phyloP scores from a whole-genome alignment of 352 stramenopile species.

The Phytophthora crassamura region DNA sequence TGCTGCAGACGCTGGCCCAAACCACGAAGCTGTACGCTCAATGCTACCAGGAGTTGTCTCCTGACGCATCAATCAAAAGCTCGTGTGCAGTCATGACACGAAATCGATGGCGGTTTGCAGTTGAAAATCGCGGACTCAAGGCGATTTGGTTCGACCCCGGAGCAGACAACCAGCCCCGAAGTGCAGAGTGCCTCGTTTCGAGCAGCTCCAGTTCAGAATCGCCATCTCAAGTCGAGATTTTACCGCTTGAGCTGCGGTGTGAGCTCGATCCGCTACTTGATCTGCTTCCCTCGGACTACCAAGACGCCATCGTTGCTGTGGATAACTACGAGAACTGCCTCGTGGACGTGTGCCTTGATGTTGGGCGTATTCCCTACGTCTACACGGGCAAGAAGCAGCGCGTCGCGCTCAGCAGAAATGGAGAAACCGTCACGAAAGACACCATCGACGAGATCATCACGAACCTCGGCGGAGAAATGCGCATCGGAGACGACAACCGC shows the following conservation, averaged over 20 bases:
- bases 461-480: conserved; percentile 45
- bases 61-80: too few species aligned
- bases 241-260: too few species aligned
- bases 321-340: conserved; percentile 33
- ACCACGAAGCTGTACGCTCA: conserved; percentile 2
- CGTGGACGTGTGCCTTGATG: conserved; percentile 51
- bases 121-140: background rate
- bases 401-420: conserved; percentile 29
- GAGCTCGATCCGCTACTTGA: conserved; percentile 44
- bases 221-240: too few species aligned
- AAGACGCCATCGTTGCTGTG: too few species aligned
- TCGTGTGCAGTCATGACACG: conserved; percentile 3
- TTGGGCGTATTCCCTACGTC: conserved; percentile 37
- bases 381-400: conserved; percentile 44
- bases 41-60: background rate
- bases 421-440: conserved; percentile 38
- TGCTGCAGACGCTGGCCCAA: too few species aligned
- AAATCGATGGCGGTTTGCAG: background rate
- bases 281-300: too few species aligned
- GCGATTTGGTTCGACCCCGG: conserved; percentile 8
- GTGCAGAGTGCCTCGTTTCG: conserved; percentile 4
- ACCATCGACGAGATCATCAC: conserved; percentile 64
- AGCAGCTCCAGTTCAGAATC: too few species aligned
- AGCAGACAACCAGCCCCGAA: conserved; percentile 7
- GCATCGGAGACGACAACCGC: conserved; percentile 84